Percentiles rank a stretch among this genome's conserved stretches.
Evolutionary conservation across 129 eudicot genomes (phyloP).

Genomic region (Artemisia tridentata): DNA sequence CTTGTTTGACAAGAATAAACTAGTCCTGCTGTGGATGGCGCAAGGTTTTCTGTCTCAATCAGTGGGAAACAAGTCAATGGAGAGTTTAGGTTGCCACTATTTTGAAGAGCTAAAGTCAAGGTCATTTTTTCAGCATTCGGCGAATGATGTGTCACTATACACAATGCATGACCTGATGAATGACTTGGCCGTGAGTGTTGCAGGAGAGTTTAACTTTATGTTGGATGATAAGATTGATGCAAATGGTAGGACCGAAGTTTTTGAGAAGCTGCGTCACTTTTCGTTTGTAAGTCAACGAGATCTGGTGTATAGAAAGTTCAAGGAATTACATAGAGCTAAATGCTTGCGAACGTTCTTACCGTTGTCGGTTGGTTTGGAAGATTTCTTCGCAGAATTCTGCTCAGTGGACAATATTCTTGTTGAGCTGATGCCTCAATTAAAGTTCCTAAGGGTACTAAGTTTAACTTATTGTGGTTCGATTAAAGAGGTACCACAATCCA

Average conservation of each 20-base stretch:
- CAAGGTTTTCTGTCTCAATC: no score
- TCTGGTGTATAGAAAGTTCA: background rate
- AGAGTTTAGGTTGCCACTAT: no score
- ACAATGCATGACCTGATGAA: constrained; percentile 1
- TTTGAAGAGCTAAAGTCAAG: no score
- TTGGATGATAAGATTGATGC: background rate
- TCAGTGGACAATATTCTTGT: background rate
- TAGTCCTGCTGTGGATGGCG: no score
- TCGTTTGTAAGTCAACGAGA: background rate
- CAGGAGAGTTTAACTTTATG: background rate
- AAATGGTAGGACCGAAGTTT: background rate
- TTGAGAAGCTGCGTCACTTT: background rate
- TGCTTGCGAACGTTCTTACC: background rate
- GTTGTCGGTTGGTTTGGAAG: background rate
- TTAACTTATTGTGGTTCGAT: background rate
- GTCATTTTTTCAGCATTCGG: background rate
- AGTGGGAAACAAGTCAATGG: no score
- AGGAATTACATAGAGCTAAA: background rate
- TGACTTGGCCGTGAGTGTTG: constrained; percentile 10
- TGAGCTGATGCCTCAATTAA: background rate
- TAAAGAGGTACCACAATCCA: background rate
- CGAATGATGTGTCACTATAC: background rate
- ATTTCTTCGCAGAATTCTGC: background rate
- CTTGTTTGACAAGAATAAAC: no score
- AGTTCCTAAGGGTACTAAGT: constrained; percentile 3